These are phyloP conservation scores for Saccharomycopsis schoenii DNA, from an alignment of 805 yeast genomes.

Conservation along the genomic window DNA sequence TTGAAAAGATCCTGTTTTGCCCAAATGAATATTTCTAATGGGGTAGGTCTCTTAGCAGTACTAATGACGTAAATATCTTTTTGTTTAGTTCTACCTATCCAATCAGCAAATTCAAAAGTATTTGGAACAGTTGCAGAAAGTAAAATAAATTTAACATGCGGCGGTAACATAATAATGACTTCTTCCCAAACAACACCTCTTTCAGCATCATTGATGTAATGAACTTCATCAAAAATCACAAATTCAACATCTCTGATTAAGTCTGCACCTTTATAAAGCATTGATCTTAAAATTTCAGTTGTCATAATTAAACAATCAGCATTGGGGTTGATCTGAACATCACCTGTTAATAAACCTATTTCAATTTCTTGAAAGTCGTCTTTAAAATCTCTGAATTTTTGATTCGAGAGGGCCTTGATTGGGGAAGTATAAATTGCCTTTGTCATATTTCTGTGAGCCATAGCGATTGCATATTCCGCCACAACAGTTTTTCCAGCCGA, in stretches of 20 bases:
- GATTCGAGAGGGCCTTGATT: constrained; percentile 82
- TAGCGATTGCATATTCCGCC: constrained; percentile 96
- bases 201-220: constrained; percentile 92
- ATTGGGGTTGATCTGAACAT: constrained; percentile 94
- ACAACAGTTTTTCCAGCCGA: constrained; percentile 98
- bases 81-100: constrained; percentile 97
- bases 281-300: constrained; percentile 87
- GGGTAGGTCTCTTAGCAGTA: constrained; percentile 95
- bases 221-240: constrained; percentile 96
- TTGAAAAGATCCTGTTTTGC: constrained; percentile 67
- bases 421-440: constrained; percentile 96
- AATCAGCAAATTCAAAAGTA: constrained; percentile 92
- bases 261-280: constrained; percentile 96
- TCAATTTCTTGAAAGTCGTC: constrained; percentile 72
- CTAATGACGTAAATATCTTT: constrained; percentile 94
- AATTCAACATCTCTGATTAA: constrained; percentile 93
- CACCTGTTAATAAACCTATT: constrained; percentile 94
- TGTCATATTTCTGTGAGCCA: constrained; percentile 94
- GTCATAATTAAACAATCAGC: constrained; percentile 97
- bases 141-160: constrained; percentile 84
- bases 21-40: constrained; percentile 79
- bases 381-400: constrained; percentile 80
- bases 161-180: constrained; percentile 95
- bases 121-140: constrained; percentile 98
- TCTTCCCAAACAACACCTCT: constrained; percentile 99